These are phyloP conservation scores for Betula pendula DNA, from an alignment of 306 rosid species.

Conservation along the genomic window DNA sequence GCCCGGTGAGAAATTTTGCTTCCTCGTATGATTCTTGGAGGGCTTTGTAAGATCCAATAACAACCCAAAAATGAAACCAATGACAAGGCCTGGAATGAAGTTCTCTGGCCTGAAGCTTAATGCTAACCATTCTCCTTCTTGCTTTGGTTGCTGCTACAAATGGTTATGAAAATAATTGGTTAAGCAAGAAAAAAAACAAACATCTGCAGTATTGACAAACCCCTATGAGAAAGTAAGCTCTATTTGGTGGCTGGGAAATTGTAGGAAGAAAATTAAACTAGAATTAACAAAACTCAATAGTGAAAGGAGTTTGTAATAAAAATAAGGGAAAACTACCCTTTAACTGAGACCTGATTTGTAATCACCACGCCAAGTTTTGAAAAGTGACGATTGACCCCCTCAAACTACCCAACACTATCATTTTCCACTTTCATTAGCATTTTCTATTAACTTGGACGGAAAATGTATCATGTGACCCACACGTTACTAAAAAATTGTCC, in stretches of 20 bases:
- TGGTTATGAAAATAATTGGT: slow-evolving; percentile 1
- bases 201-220: background rate
- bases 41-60: slow-evolving; percentile 68
- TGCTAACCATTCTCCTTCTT: slow-evolving; percentile 60
- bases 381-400: too few species aligned
- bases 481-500: too few species aligned
- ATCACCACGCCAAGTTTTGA: too few species aligned
- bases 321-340: too few species aligned
- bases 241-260: background rate
- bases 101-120: slow-evolving; percentile 81
- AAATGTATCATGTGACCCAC: too few species aligned
- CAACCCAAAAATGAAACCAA: slow-evolving; percentile 82
- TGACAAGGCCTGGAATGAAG: slow-evolving; percentile 83
- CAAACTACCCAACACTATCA: too few species aligned
- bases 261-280: background rate
- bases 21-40: slow-evolving; percentile 32
- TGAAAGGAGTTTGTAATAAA: background rate
- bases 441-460: too few species aligned
- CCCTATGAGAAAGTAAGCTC: background rate
- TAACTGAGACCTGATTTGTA: too few species aligned
- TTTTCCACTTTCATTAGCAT: too few species aligned
- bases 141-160: slow-evolving; percentile 44
- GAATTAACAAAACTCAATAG: background rate
- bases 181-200: background rate
- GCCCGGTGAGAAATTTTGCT: slow-evolving; percentile 36